phyloP scores from a whole-genome alignment of 2,329 filamentous ascomycete species.

The Trichothecium roseum region DNA sequence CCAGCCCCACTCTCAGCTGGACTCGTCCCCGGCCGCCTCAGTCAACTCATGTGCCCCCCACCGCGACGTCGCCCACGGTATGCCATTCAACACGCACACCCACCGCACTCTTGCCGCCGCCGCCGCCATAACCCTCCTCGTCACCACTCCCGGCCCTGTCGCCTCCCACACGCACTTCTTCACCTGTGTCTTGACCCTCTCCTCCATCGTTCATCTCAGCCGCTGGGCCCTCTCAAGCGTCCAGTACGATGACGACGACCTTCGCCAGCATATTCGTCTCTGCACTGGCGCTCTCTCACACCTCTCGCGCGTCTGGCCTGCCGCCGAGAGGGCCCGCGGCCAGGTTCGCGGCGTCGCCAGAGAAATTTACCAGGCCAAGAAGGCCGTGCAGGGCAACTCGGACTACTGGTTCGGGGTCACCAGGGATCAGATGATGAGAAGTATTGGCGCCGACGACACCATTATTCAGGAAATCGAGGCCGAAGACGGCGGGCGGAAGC shows the following conservation, averaged over 20 bases:
- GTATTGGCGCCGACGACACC: slow-evolving; percentile 38
- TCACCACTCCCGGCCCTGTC: slow-evolving; percentile 62
- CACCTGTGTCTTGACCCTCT: slow-evolving; percentile 68
- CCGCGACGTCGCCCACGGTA: slow-evolving; percentile 36
- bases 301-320: slow-evolving; percentile 60
- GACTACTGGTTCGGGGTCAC: slow-evolving; percentile 38
- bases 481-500: too few species aligned
- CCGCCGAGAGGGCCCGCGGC: slow-evolving; percentile 56
- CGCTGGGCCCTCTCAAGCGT: slow-evolving; percentile 62
- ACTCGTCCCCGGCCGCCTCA: slow-evolving; percentile 44
- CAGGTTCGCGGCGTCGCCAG: slow-evolving; percentile 74
- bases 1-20: slow-evolving; percentile 67
- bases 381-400: slow-evolving; percentile 31
- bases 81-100: slow-evolving; percentile 56
- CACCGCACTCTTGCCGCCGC: slow-evolving; percentile 73
- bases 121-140: slow-evolving; percentile 63
- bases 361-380: slow-evolving; percentile 56
- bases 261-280: slow-evolving; percentile 66
- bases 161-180: slow-evolving; percentile 71
- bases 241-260: slow-evolving; percentile 50
- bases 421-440: slow-evolving; percentile 38
- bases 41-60: slow-evolving; percentile 60
- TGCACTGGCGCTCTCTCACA: slow-evolving; percentile 68
- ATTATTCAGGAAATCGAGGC: slow-evolving; percentile 38
- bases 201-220: slow-evolving; percentile 71